Percentiles rank a stretch among this genome's conserved stretches.
These are phyloP conservation scores for Typha latifolia DNA, from an alignment of 176 grass and related monocot species.

Conservation along the genomic window DNA sequence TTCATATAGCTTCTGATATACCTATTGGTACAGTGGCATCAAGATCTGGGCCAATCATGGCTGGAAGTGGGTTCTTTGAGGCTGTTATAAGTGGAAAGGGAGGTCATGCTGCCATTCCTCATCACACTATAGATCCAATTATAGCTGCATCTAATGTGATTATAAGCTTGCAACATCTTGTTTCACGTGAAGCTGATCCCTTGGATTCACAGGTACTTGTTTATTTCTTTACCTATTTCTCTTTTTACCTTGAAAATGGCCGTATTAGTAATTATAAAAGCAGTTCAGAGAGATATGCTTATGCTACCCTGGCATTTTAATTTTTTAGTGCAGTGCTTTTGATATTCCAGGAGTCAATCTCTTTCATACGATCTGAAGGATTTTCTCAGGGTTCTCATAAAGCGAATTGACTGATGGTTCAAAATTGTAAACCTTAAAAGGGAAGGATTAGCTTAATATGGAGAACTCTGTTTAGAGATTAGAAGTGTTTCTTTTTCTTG, in stretches of 20 bases:
- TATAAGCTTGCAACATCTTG: slow-evolving; percentile 85
- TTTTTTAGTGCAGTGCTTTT: too few species aligned
- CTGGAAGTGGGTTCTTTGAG: slow-evolving; percentile 82
- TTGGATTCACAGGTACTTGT: slow-evolving; percentile 77
- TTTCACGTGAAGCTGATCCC: slow-evolving; percentile 94
- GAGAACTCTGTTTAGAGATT: not conserved
- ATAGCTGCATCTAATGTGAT: slow-evolving; percentile 95
- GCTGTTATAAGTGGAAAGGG: slow-evolving; percentile 89
- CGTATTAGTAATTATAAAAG: too few species aligned
- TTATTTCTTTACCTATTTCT: not conserved
- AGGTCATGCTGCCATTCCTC: slow-evolving; percentile 89
- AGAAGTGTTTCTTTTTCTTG: not conserved
- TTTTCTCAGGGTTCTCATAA: too few species aligned
- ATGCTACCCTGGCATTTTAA: too few species aligned
- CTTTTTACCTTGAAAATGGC: too few species aligned
- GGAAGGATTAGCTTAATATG: not conserved
- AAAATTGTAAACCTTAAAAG: too few species aligned
- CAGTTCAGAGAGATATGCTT: too few species aligned
- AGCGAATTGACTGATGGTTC: too few species aligned
- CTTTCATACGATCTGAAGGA: too few species aligned
- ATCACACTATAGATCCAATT: slow-evolving; percentile 93
- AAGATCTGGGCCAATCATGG: slow-evolving; percentile 69
- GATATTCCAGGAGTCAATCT: too few species aligned
- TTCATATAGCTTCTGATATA: slow-evolving; percentile 43
- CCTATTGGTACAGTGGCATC: slow-evolving; percentile 59